phyloP scores from a whole-genome alignment of 192 early-diverging fungal species.

The Podila clonocystis region DNA sequence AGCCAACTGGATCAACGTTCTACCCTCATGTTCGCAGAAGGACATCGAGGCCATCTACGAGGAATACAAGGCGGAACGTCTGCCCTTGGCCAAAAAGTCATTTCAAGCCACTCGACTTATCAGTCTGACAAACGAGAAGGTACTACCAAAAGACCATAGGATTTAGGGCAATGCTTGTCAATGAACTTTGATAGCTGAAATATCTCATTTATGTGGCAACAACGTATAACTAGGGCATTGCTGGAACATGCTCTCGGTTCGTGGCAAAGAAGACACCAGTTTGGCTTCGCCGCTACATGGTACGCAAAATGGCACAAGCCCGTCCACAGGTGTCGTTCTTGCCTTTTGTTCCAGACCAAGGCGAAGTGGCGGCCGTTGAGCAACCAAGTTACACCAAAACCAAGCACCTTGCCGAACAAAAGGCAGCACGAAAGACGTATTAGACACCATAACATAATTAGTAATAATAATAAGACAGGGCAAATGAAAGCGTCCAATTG shows the following conservation, averaged over 20 bases:
- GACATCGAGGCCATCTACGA: background rate
- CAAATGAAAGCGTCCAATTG: background rate
- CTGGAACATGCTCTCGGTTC: background rate
- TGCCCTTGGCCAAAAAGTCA: background rate
- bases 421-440: background rate
- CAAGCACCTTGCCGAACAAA: background rate
- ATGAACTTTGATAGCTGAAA: too few species aligned
- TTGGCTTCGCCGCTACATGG: background rate
- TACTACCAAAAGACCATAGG: background rate
- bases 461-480: background rate
- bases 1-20: constrained; percentile 1
- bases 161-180: too few species aligned
- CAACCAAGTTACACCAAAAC: background rate
- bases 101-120: background rate
- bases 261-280: background rate
- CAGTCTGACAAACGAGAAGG: background rate
- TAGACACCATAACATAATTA: background rate
- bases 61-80: background rate
- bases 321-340: background rate
- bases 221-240: background rate
- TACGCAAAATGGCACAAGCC: background rate
- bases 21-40: background rate
- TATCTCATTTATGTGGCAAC: too few species aligned
- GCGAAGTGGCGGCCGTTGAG: background rate
- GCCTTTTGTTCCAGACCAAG: background rate